phyloP scores from a whole-genome alignment of 2,329 filamentous ascomycete genomes.

The Fusarium equiseti region DNA sequence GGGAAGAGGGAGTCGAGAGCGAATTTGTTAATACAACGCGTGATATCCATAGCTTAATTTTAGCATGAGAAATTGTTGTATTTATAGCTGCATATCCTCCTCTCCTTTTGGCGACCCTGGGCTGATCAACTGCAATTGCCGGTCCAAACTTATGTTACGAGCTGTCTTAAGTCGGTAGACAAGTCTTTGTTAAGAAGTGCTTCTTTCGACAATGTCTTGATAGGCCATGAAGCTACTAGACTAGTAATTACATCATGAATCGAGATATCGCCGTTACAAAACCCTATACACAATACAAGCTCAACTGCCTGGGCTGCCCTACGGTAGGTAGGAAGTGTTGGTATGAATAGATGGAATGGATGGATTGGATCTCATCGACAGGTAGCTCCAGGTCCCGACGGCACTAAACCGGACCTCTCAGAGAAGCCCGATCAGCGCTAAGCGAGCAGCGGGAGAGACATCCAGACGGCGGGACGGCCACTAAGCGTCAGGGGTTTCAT shows the following conservation, averaged over 20 bases:
- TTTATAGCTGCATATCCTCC: conserved; percentile 34
- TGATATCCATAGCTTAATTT: conserved; percentile 26
- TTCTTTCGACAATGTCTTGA: not conserved
- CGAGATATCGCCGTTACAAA: conserved; percentile 18
- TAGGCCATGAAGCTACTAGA: not conserved
- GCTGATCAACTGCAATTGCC: conserved; percentile 30
- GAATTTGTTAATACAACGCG: conserved; percentile 14
- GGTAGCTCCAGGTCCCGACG: conserved; percentile 35
- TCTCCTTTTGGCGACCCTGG: conserved; percentile 25
- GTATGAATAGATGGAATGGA: not conserved
- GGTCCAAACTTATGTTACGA: conserved; percentile 15
- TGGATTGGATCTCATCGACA: conserved; percentile 11
- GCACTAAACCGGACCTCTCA: conserved; percentile 44
- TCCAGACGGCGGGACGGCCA: conserved; percentile 45
- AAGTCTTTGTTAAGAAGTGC: not conserved
- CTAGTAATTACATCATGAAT: not conserved
- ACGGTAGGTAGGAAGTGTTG: not conserved
- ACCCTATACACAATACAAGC: not conserved
- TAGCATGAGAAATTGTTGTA: conserved; percentile 23
- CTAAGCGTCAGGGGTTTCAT: conserved; percentile 44
- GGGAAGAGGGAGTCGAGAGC: conserved; percentile 6
- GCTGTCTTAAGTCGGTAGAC: not conserved
- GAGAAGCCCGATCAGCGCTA: conserved; percentile 47
- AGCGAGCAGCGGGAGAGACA: conserved; percentile 45
- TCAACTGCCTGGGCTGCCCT: conserved; percentile 11